Percentiles rank a stretch among this genome's conserved stretches.
These are phyloP conservation scores for Colletotrichum viniferum DNA, from an alignment of 2,329 filamentous ascomycete species.

Conservation along the genomic window DNA sequence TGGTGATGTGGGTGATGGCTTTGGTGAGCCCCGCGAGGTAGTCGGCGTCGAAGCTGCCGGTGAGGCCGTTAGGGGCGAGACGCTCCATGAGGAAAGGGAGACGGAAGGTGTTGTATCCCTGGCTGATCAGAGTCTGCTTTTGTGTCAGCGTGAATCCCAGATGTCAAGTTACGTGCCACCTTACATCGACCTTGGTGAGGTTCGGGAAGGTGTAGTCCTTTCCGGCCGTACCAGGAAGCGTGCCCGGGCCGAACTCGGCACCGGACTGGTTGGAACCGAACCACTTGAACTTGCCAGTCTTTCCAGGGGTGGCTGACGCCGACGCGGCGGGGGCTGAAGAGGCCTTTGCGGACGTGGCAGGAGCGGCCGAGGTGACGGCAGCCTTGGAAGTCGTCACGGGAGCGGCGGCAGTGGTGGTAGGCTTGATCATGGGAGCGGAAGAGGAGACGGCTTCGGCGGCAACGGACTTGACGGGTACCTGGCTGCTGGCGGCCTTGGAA, in stretches of 20 bases:
- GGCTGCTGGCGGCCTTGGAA: neutral
- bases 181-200: constrained; percentile 44
- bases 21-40: constrained; percentile 42
- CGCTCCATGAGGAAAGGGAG: constrained; percentile 64
- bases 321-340: neutral
- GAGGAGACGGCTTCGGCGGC: neutral
- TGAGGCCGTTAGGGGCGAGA: constrained; percentile 47
- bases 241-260: constrained; percentile 66
- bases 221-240: constrained; percentile 60
- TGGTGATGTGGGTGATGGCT: constrained; percentile 34
- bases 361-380: neutral
- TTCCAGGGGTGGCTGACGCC: neutral
- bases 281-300: constrained; percentile 38
- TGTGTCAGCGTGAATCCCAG: neutral
- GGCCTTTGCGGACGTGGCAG: neutral
- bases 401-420: neutral
- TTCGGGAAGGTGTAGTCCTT: constrained; percentile 69
- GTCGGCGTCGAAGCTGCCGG: constrained; percentile 39
- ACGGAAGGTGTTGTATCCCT: constrained; percentile 62
- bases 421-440: neutral
- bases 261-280: constrained; percentile 53
- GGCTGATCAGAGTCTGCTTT: constrained; percentile 47
- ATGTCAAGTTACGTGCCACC: neutral
- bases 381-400: neutral
- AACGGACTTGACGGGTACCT: neutral